Evolutionary conservation across 225 moss, liverwort and hornwort genomes (phyloP).

Genomic region (Pseudoscleropodium purum): DNA sequence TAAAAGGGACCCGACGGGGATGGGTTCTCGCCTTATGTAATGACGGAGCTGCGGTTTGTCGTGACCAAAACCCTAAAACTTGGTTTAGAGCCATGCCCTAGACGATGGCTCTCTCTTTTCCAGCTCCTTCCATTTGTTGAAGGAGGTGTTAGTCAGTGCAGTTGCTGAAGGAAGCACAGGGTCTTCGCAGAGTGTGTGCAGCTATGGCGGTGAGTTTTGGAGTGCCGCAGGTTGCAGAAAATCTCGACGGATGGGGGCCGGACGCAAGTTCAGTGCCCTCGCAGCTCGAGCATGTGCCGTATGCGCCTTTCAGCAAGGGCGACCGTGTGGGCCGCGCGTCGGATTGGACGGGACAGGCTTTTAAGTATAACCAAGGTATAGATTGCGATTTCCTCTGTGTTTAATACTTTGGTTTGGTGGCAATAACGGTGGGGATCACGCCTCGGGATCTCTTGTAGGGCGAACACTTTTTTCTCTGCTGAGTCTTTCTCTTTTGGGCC

Average conservation of each 20-base stretch:
- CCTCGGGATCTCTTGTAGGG: not conserved
- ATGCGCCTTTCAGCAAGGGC: conserved; percentile 95
- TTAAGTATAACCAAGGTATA: conserved; percentile 54
- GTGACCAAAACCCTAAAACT: not conserved
- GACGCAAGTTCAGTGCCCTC: conserved; percentile 69
- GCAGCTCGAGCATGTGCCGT: conserved; percentile 86
- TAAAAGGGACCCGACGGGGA: not conserved
- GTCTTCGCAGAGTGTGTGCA: not conserved
- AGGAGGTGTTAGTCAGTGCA: not conserved
- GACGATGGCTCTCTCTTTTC: not conserved
- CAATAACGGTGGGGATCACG: not conserved
- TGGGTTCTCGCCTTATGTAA: not conserved
- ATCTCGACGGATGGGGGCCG: conserved; percentile 97
- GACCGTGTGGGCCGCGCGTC: conserved; percentile 90
- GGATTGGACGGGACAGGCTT: conserved; percentile 94
- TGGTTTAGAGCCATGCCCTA: not conserved
- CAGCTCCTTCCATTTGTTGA: not conserved
- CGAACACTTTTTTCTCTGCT: not conserved
- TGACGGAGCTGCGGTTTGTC: not conserved
- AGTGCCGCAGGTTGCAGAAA: conserved; percentile 89
- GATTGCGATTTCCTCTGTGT: not conserved
- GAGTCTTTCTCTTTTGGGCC: not conserved
- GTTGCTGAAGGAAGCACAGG: not conserved
- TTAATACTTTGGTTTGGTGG: not conserved
- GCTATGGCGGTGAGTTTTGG: conserved; percentile 46